These are phyloP conservation scores for Cornus kousa DNA, from an alignment of 148 eudicot genomes.

Conservation along the genomic window DNA sequence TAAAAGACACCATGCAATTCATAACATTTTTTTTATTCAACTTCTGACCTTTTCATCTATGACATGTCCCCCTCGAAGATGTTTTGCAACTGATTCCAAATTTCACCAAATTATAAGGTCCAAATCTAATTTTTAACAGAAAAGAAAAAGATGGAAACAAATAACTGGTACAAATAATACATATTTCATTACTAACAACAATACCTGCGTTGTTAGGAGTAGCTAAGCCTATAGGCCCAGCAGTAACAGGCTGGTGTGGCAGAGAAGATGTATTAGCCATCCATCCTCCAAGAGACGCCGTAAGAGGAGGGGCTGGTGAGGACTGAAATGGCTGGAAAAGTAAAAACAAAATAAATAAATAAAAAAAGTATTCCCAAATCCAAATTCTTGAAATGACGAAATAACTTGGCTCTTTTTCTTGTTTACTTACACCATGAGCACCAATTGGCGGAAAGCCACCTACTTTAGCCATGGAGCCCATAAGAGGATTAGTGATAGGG, in stretches of 20 bases:
- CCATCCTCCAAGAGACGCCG: constrained; percentile 56
- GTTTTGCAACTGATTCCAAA: not conserved
- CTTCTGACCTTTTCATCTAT: not conserved
- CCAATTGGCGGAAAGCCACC: constrained; percentile 42
- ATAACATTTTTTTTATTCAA: too few relatives aligned
- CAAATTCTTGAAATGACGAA: not conserved
- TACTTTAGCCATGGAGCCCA: constrained; percentile 28
- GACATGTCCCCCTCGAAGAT: not conserved
- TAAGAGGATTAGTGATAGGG: constrained; percentile 25
- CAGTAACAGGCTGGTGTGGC: constrained; percentile 44
- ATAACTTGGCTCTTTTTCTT: not conserved
- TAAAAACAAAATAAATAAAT: constrained; percentile 1
- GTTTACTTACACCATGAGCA: constrained; percentile 56
- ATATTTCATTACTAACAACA: not conserved
- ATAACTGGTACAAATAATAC: not conserved
- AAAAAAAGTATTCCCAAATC: not conserved
- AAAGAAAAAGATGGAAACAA: not conserved
- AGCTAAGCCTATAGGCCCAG: constrained; percentile 38
- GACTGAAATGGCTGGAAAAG: constrained; percentile 46
- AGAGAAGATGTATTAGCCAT: constrained; percentile 47
- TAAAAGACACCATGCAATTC: too few relatives aligned
- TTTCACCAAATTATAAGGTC: not conserved
- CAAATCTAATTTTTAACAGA: not conserved
- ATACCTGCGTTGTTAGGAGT: constrained; percentile 46
- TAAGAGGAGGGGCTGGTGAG: constrained; percentile 33